Evolutionary conservation across 2,329 filamentous ascomycete species (phyloP).

Genomic region (Penicillium sp.): DNA sequence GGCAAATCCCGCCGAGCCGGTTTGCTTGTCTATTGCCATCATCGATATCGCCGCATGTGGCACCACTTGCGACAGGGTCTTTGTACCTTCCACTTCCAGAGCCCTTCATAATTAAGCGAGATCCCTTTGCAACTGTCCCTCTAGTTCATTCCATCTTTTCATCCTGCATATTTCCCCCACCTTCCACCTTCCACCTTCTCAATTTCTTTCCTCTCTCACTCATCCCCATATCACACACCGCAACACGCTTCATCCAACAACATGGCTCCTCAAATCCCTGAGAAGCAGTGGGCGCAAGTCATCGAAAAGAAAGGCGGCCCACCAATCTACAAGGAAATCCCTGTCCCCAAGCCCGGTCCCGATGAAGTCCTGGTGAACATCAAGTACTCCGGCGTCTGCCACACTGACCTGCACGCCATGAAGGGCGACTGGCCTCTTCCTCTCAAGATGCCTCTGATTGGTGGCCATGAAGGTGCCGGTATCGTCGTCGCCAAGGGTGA

Average conservation of each 20-base stretch:
- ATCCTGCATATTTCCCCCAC: neutral
- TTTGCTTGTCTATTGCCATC: conserved; percentile 16
- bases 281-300: conserved; percentile 90
- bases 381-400: conserved; percentile 89
- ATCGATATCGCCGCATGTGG: conserved; percentile 15
- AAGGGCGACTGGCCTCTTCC: conserved; percentile 87
- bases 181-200: neutral
- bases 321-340: conserved; percentile 65
- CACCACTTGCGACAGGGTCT: conserved; percentile 16
- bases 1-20: conserved; percentile 6
- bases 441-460: conserved; percentile 84
- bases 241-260: neutral
- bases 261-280: conserved; percentile 63
- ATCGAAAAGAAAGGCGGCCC: conserved; percentile 79
- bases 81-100: neutral
- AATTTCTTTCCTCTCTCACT: neutral
- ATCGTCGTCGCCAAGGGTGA: conserved; percentile 80
- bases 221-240: neutral
- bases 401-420: conserved; percentile 82
- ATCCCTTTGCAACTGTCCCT: neutral
- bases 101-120: neutral
- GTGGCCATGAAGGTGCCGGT: conserved; percentile 80
- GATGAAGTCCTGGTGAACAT: conserved; percentile 93
- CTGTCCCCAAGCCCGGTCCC: conserved; percentile 78
- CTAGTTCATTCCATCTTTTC: conserved; percentile 26